A percentile compares a stretch with the other conserved stretches of the same genome.
Evolutionary conservation across 805 yeast genomes (phyloP).

Genomic region (Schwanniomyces vanrijiae): DNA sequence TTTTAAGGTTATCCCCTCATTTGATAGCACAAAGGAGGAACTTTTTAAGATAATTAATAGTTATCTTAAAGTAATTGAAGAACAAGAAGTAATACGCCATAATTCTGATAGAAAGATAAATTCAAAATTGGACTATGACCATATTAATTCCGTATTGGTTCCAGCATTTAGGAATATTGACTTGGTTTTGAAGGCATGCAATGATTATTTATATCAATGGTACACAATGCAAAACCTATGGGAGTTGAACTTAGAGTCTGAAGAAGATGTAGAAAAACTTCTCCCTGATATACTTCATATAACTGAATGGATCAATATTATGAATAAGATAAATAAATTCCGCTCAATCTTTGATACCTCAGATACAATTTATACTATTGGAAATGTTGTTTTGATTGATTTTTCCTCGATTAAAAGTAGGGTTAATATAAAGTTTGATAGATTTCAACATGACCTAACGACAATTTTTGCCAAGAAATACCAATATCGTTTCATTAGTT

Average conservation of each 20-base stretch:
- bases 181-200: conserved; percentile 22
- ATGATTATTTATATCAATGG: conserved; percentile 52
- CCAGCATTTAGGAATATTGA: conserved; percentile 25
- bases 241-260: conserved; percentile 47
- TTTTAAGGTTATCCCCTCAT: conserved; percentile 40
- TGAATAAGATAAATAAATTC: conserved; percentile 43
- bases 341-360: conserved; percentile 52
- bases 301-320: conserved; percentile 49
- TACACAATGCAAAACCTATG: conserved; percentile 54
- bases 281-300: conserved; percentile 9
- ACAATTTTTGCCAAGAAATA: conserved; percentile 41
- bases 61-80: conserved; percentile 17
- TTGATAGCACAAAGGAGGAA: conserved; percentile 33
- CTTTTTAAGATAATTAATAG: conserved; percentile 21
- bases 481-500: conserved; percentile 21
- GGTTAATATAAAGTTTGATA: conserved; percentile 53
- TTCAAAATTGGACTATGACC: not conserved
- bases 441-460: conserved; percentile 53
- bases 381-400: conserved; percentile 38
- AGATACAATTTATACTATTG: conserved; percentile 39
- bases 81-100: conserved; percentile 11
- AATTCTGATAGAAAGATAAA: not conserved
- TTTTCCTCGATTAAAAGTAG: conserved; percentile 55
- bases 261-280: conserved; percentile 34
- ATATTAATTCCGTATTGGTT: conserved; percentile 1